Base-by-base conservation (phyloP, 345 rosid genomes). In the Physaria fendleri region DNA sequence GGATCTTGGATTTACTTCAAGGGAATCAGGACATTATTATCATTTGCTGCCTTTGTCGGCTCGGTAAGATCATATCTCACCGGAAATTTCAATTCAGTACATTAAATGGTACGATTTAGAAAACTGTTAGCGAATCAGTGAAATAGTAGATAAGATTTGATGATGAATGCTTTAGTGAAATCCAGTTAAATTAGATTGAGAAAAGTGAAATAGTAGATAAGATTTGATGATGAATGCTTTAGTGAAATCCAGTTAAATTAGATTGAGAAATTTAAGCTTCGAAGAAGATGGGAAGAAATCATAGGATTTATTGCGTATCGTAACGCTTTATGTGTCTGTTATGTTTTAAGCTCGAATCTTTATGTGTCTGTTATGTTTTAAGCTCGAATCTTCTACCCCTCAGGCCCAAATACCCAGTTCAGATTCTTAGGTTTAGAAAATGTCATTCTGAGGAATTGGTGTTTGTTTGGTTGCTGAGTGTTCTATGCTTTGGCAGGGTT, bases 401-500 rank as follows among this genome's bases (percentile, higher is more conserved):
- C n/a, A n/a, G n/a, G n/a, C n/a, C n/a, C n/a, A n/a, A n/a, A n/a
- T n/a, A n/a, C n/a, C n/a, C n/a, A n/a, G n/a, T n/a, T n/a, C n/a
- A n/a, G n/a, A n/a, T n/a, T n/a, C n/a, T 54, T 15, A 44, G 46
- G 17, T 60, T 59, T 35, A 14, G 42, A 14, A 15, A 56, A 4
- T 43, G 20, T n/a, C 56, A 25, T 44, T 29, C 17, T 35, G 13
- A 27, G 13, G 15, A 22, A 28, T 24, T 38, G 60, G 40, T 8
- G 29, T 18, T 25, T 38, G 22, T 37, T 27, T 57, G 38, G 38
- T 43, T 55, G 35, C 25, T 34, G 12, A 39, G 12, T 58, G 37
- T 4, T 60, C 20, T 13, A 12, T 34, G n/a, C 16, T 35, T 5
- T 44, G 53, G 46, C 77, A 76, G 75, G 61, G 14, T 33, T 54